Evolutionary conservation across 2,329 filamentous ascomycete species (phyloP), one percentile per base, ranked within the genome.

Genomic region (Cephalotrichum gorgonifer): DNA sequence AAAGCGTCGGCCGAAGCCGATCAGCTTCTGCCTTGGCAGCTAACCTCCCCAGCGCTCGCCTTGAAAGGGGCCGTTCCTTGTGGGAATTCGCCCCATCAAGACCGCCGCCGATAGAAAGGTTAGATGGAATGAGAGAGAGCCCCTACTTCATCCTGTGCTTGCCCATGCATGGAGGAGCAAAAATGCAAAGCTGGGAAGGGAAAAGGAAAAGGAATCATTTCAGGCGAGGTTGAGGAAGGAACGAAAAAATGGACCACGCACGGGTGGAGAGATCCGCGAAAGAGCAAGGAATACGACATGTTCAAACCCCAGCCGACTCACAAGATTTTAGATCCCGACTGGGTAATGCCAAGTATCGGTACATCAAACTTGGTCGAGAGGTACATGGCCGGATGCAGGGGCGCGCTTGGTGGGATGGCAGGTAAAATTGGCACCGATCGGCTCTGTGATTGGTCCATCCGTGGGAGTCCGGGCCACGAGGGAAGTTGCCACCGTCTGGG

Each of bases 401-500:
- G 46, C 35, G 46, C 44, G 44, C 46, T 28, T 48, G 46, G 35
- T 42, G 46, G 46, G 35, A 30, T 28, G 23, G 41, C 30, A 43
- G 41, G 23, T 28, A 49, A 49, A 49, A 49, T 49, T 27, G 42
- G 27, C 27, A 22, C 20, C 26, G n/a, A 20, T n/a, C 6, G 2
- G 15, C 17, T 9, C 8, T 49, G 17, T 49, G 27, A 49, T 58
- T 50, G 48, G 51, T 39, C 30, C 50, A 50, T 48, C 53, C 42
- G 17, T 49, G 51, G 59, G 66, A 68, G 67, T 60, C 60, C 55
- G 38, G 38, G 26, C 53, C 55, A 55, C 63, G 65, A 68, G 64
- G 57, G 56, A 56, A 64, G 62, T 62, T 68, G 67, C 69, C 67
- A 71, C 69, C 63, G 58, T 59, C 61, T 60, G 62, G 70, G 58